Evolutionary conservation across 169 alveolate species (phyloP).

Genomic region (Eimeria acervulina): DNA sequence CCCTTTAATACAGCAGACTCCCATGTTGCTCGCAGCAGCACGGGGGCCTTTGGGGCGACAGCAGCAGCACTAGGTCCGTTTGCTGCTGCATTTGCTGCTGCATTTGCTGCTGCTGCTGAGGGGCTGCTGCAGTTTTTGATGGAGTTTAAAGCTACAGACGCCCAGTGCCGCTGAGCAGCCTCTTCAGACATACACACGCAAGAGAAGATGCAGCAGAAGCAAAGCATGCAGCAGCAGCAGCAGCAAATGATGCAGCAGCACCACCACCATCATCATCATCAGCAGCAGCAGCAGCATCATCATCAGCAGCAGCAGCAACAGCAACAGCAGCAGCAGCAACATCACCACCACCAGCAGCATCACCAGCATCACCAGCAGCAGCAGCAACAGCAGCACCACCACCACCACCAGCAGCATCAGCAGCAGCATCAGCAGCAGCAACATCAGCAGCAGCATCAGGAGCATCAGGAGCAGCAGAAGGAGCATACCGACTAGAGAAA

Average conservation of each 20-base stretch:
- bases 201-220: too few species aligned
- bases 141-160: background rate
- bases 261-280: background rate
- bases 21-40: conserved; percentile 56
- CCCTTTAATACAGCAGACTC: background rate
- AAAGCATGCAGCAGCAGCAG: too few species aligned
- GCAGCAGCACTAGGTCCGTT: background rate
- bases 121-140: background rate
- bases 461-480: too few species aligned
- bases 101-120: background rate
- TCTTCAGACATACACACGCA: conserved; percentile 2
- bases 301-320: background rate
- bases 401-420: background rate
- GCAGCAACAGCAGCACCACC: background rate
- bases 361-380: background rate
- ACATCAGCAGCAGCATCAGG: background rate
- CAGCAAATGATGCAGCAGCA: too few species aligned
- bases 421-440: conserved; percentile 13
- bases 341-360: background rate
- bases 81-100: conserved; percentile 2
- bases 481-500: background rate
- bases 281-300: too few species aligned
- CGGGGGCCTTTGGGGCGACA: conserved; percentile 12
- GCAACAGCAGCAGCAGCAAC: background rate
- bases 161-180: conserved; percentile 51